phyloP scores from a whole-genome alignment of 208 protist species.

The Trichomonas vaginalis region DNA sequence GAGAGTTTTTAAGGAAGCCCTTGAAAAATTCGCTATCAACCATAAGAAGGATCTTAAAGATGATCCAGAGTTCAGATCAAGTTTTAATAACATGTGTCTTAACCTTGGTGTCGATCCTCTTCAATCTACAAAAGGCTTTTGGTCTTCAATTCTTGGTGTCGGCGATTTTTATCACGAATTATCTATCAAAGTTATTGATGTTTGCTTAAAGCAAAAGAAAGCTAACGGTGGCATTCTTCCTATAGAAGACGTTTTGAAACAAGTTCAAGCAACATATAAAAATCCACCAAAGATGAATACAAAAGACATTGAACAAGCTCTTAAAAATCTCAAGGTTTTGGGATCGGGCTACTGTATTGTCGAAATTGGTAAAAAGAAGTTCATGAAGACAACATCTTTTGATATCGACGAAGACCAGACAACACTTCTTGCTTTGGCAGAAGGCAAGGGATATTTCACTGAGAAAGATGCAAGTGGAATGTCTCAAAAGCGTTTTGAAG shows the following conservation, averaged over 20 bases:
- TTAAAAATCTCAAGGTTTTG: conserved; percentile 26
- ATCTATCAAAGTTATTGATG: conserved; percentile 36
- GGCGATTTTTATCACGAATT: conserved; percentile 52
- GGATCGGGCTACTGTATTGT: conserved; percentile 26
- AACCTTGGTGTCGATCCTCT: conserved; percentile 43
- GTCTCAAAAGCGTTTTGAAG: background rate
- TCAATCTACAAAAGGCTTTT: conserved; percentile 41
- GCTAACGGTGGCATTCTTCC: conserved; percentile 33
- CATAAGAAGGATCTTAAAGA: conserved; percentile 32
- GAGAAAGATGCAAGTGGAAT: background rate
- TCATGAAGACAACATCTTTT: conserved; percentile 21
- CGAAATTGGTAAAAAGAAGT: background rate
- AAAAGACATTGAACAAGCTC: conserved; percentile 34
- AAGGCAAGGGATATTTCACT: background rate
- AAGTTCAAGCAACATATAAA: background rate
- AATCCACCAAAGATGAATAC: background rate
- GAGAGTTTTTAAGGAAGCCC: conserved; percentile 27
- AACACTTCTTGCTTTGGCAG: conserved; percentile 19
- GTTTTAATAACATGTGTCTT: conserved; percentile 40
- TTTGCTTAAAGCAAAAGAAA: conserved; percentile 25
- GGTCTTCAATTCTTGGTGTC: conserved; percentile 41
- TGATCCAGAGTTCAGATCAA: conserved; percentile 36
- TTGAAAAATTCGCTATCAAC: conserved; percentile 37
- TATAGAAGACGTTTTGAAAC: background rate
- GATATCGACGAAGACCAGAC: conserved; percentile 28